Conservation (phyloP, 768 basidiomycete genomes). For the Dendrothele bispora region DNA sequence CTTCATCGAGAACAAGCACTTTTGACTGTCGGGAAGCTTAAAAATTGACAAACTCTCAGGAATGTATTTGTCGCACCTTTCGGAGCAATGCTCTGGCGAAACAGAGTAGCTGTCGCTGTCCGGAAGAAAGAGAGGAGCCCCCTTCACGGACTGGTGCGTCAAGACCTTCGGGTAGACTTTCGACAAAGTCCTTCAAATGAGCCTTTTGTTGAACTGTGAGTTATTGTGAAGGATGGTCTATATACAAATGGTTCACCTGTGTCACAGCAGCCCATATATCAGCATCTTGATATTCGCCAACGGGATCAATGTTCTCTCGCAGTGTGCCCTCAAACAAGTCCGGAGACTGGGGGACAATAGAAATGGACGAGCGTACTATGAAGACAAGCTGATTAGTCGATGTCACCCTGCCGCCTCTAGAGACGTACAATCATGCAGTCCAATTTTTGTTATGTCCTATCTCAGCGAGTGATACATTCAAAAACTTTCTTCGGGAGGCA, state of each 20-base stretch:
- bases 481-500: too few species aligned
- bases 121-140: constrained; percentile 78
- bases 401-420: neutral
- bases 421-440: constrained; percentile 67
- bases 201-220: constrained; percentile 36
- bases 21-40: constrained; percentile 74
- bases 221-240: neutral
- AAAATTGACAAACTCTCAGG: constrained; percentile 7
- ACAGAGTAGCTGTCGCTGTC: constrained; percentile 86
- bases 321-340: constrained; percentile 73
- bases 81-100: constrained; percentile 84
- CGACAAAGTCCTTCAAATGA: constrained; percentile 68
- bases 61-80: constrained; percentile 43
- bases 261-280: constrained; percentile 88
- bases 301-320: constrained; percentile 88
- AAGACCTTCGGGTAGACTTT: constrained; percentile 61
- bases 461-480: too few species aligned
- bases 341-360: constrained; percentile 83
- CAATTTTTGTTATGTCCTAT: constrained; percentile 75
- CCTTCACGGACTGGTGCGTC: constrained; percentile 78
- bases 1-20: constrained; percentile 93
- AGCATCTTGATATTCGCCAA: constrained; percentile 67
- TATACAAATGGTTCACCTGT: constrained; percentile 39
- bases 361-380: constrained; percentile 72
- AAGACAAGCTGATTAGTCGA: neutral